Evolutionary conservation across 805 yeast species (phyloP), one percentile per base, ranked within the genome.

Genomic region (Metschnikowia colocasiae): DNA sequence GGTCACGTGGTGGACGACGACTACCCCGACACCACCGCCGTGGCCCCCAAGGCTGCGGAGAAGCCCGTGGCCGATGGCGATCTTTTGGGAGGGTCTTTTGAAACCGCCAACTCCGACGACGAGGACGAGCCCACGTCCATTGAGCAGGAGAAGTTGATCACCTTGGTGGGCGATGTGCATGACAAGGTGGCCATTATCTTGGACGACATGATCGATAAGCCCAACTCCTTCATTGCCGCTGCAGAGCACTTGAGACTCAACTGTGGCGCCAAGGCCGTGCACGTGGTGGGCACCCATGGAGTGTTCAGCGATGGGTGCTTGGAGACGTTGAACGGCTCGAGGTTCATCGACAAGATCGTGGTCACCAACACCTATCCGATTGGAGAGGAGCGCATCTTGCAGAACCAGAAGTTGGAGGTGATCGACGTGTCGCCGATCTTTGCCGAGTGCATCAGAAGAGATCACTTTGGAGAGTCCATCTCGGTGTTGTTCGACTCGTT

Each of bases 391-490:
- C 75, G 79, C 56, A 68, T 78, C 27, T 75, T 73, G 45, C 75
- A 73, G 42, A 76, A 83, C 53, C 46, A 46, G 43, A 94, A 94
- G 67, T 75, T 94, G 58, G 82, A 82, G 13, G 85, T 89, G 42
- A 90, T 94, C 59, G 99, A 94, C 62, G 95, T 94, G 42, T 86
- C 97, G 51, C 86, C 96, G 16, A 90, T 94, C 45, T 87, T 94
- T 62, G 98, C 98, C 30, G 99, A 94, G 74, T 94, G 98, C 69
- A 92, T 94, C 52, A 84, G 99, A 73, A 86, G 99, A 74, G 97
- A 94, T 64, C 99, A 94, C 67, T 91, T 92, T 60, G 99, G 99
- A 65, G 98, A 92, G 73, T 85, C 95, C 59, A 91, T 92, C 52
- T 87, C 96, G 34, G 96, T 91, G 18, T 73, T 91, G 59, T 91